These are phyloP conservation scores for Candida takata DNA, from an alignment of 805 yeast species.

Conservation along the genomic window DNA sequence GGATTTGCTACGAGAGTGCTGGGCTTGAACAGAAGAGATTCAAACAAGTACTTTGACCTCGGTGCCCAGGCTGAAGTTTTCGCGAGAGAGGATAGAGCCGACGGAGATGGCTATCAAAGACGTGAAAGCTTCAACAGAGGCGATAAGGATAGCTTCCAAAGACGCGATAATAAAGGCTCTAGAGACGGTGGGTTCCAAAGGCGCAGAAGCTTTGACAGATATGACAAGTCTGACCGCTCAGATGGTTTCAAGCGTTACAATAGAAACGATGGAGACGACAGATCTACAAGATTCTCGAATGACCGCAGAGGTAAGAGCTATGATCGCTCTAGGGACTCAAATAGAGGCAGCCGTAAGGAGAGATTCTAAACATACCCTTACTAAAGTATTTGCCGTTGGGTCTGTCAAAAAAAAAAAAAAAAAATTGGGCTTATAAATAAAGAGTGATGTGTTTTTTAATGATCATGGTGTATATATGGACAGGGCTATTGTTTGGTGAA, in stretches of 20 bases:
- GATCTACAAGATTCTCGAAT: too few species aligned
- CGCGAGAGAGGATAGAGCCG: slow-evolving; percentile 4
- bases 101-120: slow-evolving; percentile 2
- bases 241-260: too few species aligned
- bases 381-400: too few species aligned
- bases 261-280: too few species aligned
- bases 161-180: background rate
- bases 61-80: background rate
- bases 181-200: too few species aligned
- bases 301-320: too few species aligned
- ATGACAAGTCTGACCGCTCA: too few species aligned
- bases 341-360: background rate
- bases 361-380: too few species aligned
- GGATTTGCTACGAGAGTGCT: slow-evolving; percentile 18
- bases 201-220: too few species aligned
- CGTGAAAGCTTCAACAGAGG: background rate
- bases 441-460: background rate
- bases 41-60: slow-evolving; percentile 16
- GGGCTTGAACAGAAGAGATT: slow-evolving; percentile 17
- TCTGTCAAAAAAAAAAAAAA: too few species aligned
- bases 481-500: background rate
- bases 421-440: too few species aligned
- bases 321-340: too few species aligned
- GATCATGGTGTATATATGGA: background rate
- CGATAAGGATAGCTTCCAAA: slow-evolving; percentile 1